phyloP scores from a whole-genome alignment of 2,329 filamentous ascomycete genomes.

The Cercospora sojina region DNA sequence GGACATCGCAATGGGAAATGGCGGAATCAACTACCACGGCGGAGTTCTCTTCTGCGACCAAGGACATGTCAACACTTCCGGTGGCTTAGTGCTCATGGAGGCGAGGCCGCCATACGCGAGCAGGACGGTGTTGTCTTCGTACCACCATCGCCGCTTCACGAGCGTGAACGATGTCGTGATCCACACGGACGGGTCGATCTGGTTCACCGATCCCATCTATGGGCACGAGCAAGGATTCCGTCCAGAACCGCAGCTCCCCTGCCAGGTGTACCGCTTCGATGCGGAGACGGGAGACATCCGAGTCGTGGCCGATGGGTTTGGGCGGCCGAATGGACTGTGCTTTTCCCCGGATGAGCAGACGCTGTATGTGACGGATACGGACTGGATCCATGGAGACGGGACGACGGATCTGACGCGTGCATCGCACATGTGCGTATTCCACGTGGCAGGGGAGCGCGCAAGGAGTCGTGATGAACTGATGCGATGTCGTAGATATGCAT shows the following conservation, averaged over 20 bases:
- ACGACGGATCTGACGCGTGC: conserved; percentile 48
- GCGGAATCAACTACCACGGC: conserved; percentile 49
- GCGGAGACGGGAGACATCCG: conserved; percentile 52
- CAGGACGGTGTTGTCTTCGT: conserved; percentile 55
- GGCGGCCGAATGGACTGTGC: conserved; percentile 56
- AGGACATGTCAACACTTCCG: conserved; percentile 28
- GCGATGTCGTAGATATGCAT: conserved; percentile 26
- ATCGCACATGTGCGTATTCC: conserved; percentile 49
- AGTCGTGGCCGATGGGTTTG: conserved; percentile 59
- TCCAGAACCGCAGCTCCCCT: conserved; percentile 52
- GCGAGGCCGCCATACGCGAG: conserved; percentile 27
- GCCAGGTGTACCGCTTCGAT: conserved; percentile 56
- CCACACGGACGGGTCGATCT: conserved; percentile 57
- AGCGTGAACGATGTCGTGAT: conserved; percentile 60
- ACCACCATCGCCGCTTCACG: conserved; percentile 60
- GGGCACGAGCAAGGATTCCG: conserved; percentile 60
- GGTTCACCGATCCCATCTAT: conserved; percentile 64
- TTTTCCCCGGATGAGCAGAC: conserved; percentile 56
- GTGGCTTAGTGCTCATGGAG: conserved; percentile 31
- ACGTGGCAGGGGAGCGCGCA: conserved; percentile 9
- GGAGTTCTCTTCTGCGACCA: conserved; percentile 38
- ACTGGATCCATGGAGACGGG: conserved; percentile 45
- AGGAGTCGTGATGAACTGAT: background rate
- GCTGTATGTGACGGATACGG: conserved; percentile 60
- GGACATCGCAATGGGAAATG: conserved; percentile 49